These are phyloP conservation scores for Fusarium musae DNA, from an alignment of 2,329 filamentous ascomycete species.

Conservation along the genomic window DNA sequence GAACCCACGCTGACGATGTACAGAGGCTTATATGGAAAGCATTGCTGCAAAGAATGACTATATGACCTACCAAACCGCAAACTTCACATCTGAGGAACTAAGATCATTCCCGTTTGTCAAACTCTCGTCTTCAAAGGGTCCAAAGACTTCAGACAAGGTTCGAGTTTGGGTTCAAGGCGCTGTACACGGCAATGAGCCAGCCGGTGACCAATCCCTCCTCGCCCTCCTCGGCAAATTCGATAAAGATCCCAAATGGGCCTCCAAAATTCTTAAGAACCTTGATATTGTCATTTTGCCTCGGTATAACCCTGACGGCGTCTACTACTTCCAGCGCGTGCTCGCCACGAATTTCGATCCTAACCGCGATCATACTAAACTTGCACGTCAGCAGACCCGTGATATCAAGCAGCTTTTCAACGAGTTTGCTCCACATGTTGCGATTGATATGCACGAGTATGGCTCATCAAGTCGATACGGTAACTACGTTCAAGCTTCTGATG, in stretches of 20 bases:
- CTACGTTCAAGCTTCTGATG: slow-evolving; percentile 43
- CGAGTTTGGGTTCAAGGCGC: slow-evolving; percentile 48
- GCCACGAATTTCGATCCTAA: slow-evolving; percentile 48
- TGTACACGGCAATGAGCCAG: slow-evolving; percentile 50
- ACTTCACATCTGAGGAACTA: slow-evolving; percentile 32
- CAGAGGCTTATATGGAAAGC: slow-evolving; percentile 17
- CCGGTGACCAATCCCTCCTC: slow-evolving; percentile 46
- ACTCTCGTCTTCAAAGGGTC: slow-evolving; percentile 2
- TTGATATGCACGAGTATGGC: slow-evolving; percentile 50
- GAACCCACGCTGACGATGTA: background rate
- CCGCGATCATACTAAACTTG: slow-evolving; percentile 49
- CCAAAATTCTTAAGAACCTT: slow-evolving; percentile 41
- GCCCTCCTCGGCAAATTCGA: slow-evolving; percentile 48
- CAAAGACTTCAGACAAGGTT: slow-evolving; percentile 37
- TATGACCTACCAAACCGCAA: slow-evolving; percentile 26
- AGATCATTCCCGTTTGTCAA: slow-evolving; percentile 35
- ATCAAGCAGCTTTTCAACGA: slow-evolving; percentile 45
- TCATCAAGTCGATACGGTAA: slow-evolving; percentile 36
- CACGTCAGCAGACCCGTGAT: slow-evolving; percentile 46
- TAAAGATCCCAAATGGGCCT: slow-evolving; percentile 45
- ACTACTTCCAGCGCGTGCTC: slow-evolving; percentile 48
- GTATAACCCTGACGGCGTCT: slow-evolving; percentile 50
- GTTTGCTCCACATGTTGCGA: slow-evolving; percentile 46
- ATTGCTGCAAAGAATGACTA: slow-evolving; percentile 23
- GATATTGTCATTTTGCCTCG: slow-evolving; percentile 47